Conservation (phyloP, 495 filamentous ascomycete genomes). For the Aspergillus coremiiformis region DNA sequence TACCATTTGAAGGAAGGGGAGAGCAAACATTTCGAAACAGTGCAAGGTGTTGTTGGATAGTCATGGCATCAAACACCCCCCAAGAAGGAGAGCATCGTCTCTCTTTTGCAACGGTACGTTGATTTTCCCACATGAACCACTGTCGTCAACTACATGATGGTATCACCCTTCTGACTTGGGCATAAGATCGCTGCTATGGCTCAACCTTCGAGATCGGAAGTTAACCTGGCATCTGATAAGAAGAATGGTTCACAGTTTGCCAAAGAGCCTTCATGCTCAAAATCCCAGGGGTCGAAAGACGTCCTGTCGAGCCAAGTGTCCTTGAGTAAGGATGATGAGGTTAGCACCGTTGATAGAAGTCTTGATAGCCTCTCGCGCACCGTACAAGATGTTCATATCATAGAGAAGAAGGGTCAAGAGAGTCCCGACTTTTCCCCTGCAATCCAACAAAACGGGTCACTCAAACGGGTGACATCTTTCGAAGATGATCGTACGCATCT, state of each 20-base stretch:
- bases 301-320: conserved; percentile 16
- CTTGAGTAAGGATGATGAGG: conserved; percentile 15
- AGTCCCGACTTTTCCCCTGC: conserved; percentile 23
- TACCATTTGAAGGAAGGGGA: conserved; percentile 1
- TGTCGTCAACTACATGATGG: not conserved
- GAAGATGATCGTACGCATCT: conserved; percentile 58
- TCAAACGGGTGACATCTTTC: conserved; percentile 39
- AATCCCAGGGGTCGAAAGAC: conserved; percentile 14
- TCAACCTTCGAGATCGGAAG: conserved; percentile 23
- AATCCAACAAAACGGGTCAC: conserved; percentile 24
- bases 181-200: conserved; percentile 41
- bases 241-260: conserved; percentile 16
- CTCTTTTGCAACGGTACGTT: conserved; percentile 41
- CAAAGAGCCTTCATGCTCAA: conserved; percentile 14
- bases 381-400: conserved; percentile 30
- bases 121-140: not conserved
- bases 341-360: conserved; percentile 18
- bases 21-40: conserved; percentile 8
- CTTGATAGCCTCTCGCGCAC: conserved; percentile 29
- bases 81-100: conserved; percentile 28
- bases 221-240: conserved; percentile 21
- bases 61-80: conserved; percentile 34
- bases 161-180: conserved; percentile 4
- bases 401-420: conserved; percentile 23
- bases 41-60: conserved; percentile 8